Evolutionary conservation across 2,329 filamentous ascomycete genomes (phyloP).

Genomic region (Beauveria rudraprayagi): DNA sequence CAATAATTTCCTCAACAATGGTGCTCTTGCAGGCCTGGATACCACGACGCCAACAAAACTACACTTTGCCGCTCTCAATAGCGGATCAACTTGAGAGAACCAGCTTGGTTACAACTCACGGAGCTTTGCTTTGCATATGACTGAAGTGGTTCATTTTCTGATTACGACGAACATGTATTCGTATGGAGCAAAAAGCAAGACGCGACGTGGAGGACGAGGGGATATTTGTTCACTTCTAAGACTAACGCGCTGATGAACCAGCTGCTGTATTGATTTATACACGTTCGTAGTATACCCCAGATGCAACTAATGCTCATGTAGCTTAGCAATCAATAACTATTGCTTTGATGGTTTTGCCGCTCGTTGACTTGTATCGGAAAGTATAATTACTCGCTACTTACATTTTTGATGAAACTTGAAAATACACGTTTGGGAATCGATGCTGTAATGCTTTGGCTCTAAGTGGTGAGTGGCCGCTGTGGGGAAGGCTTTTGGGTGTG

Average conservation of each 20-base stretch:
- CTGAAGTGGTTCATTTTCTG: conserved; percentile 7
- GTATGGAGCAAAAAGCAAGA: conserved; percentile 1
- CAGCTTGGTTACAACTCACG: conserved; percentile 6
- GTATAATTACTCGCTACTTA: too few species aligned
- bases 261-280: conserved; percentile 12
- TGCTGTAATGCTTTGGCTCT: conserved; percentile 1
- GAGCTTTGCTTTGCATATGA: conserved; percentile 10
- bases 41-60: neutral
- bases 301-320: conserved; percentile 9
- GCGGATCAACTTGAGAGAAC: neutral
- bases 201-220: neutral
- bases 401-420: neutral
- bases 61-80: neutral
- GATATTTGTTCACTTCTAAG: conserved; percentile 12
- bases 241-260: conserved; percentile 9
- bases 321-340: conserved; percentile 7
- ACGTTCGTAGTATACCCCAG: conserved; percentile 11
- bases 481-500: conserved; percentile 5
- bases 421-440: neutral
- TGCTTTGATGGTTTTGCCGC: neutral
- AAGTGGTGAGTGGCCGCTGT: conserved; percentile 8
- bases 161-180: conserved; percentile 3
- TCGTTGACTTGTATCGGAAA: neutral
- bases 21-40: neutral
- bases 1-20: neutral